phyloP scores from a whole-genome alignment of 2,329 filamentous ascomycete species.

The Pseudofabraea citricarpa region DNA sequence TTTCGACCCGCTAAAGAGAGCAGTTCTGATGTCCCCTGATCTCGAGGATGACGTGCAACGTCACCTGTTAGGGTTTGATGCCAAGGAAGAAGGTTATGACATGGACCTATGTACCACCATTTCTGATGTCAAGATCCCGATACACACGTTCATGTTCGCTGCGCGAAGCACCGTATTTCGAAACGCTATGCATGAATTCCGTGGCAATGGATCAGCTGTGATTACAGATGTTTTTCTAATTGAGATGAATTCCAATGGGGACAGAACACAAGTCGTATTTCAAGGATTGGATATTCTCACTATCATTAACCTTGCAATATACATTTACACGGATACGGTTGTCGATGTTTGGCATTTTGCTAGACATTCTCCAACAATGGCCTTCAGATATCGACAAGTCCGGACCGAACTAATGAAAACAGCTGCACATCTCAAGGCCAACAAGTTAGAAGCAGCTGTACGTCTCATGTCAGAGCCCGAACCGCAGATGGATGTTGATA shows the following conservation, averaged over 20 bases:
- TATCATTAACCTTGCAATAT: conserved; percentile 74
- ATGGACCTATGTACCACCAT: conserved; percentile 48
- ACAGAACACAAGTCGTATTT: conserved; percentile 58
- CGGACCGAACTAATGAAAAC: conserved; percentile 83
- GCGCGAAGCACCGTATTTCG: conserved; percentile 69
- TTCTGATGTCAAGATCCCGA: conserved; percentile 69
- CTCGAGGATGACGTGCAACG: conserved; percentile 57
- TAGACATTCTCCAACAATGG: conserved; percentile 53
- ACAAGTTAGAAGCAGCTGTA: conserved; percentile 69
- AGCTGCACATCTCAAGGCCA: conserved; percentile 66
- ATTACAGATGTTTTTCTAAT: conserved; percentile 58
- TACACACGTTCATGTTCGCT: conserved; percentile 76
- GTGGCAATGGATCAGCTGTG: conserved; percentile 46
- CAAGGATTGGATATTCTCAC: conserved; percentile 70
- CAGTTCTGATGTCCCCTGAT: conserved; percentile 57
- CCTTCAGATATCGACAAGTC: conserved; percentile 72
- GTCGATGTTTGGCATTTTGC: conserved; percentile 86
- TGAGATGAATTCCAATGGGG: conserved; percentile 34
- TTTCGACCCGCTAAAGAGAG: conserved; percentile 44
- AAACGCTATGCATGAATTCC: conserved; percentile 53
- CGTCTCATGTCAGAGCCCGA: conserved; percentile 67
- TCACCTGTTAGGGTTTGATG: conserved; percentile 39
- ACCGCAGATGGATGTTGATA: conserved; percentile 61
- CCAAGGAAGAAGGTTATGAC: conserved; percentile 33
- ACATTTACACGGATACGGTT: conserved; percentile 73